Conservation (phyloP, 176 grass and related monocot species). For the Eragrostis nindensis region DNA sequence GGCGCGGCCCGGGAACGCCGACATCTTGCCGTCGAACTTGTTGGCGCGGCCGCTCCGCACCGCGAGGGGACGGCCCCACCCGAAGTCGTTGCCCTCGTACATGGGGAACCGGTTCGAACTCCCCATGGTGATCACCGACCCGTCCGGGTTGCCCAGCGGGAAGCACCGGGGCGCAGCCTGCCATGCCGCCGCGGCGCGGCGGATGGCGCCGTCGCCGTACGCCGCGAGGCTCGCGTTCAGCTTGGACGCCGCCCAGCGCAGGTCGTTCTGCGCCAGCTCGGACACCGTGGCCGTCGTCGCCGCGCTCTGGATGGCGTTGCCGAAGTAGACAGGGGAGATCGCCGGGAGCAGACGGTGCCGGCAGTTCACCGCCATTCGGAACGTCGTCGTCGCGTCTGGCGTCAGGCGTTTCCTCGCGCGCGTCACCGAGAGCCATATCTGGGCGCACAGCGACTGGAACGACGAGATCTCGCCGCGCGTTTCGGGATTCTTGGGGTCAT, state of each 20-base stretch:
- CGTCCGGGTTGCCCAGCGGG: constrained; percentile 94
- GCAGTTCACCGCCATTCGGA: constrained; percentile 96
- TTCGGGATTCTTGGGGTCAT: constrained; percentile 52
- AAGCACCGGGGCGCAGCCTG: constrained; percentile 84
- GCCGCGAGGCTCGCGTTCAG: constrained; percentile 66
- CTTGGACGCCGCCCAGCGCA: constrained; percentile 60
- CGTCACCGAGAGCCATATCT: constrained; percentile 80
- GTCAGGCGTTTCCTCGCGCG: constrained; percentile 62
- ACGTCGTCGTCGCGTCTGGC: constrained; percentile 59
- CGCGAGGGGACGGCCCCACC: constrained; percentile 77
- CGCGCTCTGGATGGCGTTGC: constrained; percentile 98
- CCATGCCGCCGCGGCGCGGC: constrained; percentile 61
- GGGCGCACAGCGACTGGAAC: constrained; percentile 87
- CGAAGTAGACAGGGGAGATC: constrained; percentile 72
- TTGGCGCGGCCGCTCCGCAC: constrained; percentile 89
- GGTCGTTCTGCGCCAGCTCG: constrained; percentile 64
- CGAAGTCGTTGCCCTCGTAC: constrained; percentile 95
- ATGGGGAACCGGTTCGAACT: constrained; percentile 96
- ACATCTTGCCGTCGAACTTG: constrained; percentile 99
- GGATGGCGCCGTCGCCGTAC: constrained; percentile 60
- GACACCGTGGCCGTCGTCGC: constrained; percentile 65
- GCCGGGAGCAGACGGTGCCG: constrained; percentile 76
- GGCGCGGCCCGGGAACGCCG: constrained; percentile 70
- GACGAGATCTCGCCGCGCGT: constrained; percentile 67
- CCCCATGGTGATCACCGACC: constrained; percentile 90